phyloP scores from a whole-genome alignment of 257 asterid genomes.

The Jacaranda copaia region DNA sequence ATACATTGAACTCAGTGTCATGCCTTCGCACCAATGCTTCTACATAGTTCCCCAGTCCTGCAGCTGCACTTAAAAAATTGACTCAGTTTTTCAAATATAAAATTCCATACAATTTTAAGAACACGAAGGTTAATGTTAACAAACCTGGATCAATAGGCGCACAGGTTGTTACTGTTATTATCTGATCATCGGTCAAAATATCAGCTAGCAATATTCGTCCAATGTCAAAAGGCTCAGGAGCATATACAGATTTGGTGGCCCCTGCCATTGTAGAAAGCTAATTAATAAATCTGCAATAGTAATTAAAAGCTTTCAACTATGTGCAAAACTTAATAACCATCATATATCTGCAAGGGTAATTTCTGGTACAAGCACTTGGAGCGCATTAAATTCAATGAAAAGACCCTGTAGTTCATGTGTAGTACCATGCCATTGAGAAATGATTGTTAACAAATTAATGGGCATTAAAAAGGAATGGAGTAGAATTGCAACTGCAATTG shows the following conservation, averaged over 20 bases:
- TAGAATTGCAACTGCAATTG: neutral
- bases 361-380: neutral
- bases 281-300: neutral
- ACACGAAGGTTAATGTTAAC: constrained; percentile 17
- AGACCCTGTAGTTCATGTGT: neutral
- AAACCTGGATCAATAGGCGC: constrained; percentile 71
- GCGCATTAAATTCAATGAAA: neutral
- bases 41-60: constrained; percentile 83
- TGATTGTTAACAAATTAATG: neutral
- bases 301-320: neutral
- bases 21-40: constrained; percentile 84
- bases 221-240: constrained; percentile 84
- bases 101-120: neutral
- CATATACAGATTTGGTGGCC: constrained; percentile 73
- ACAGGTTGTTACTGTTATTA: constrained; percentile 53
- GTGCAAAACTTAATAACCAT: too few species aligned
- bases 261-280: constrained; percentile 46
- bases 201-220: constrained; percentile 74
- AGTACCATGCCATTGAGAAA: neutral
- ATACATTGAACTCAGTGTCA: constrained; percentile 76
- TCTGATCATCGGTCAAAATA: constrained; percentile 50
- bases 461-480: neutral
- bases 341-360: neutral
- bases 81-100: constrained; percentile 15
- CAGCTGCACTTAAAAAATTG: constrained; percentile 56